Evolutionary conservation across 2,329 filamentous ascomycete genomes (phyloP).

Genomic region (Apiospora kogelbergensis): DNA sequence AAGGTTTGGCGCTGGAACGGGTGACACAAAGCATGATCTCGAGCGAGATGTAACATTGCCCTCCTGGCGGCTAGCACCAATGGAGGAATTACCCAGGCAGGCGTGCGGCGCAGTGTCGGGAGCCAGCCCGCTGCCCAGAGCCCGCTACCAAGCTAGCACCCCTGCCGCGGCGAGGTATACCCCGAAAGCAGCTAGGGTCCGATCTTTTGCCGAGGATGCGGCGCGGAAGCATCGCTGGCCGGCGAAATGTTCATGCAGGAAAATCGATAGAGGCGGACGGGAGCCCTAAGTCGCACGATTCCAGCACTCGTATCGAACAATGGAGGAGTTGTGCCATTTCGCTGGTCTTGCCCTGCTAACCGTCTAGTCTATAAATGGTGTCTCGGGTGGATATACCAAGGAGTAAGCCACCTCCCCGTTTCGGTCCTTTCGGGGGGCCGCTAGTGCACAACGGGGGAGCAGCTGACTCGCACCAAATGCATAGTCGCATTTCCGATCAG

Average conservation of each 20-base stretch:
- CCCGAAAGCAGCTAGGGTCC: not conserved
- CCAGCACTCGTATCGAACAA: not conserved
- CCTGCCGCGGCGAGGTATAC: no score
- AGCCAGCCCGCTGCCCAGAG: not conserved
- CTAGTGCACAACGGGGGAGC: not conserved
- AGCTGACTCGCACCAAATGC: not conserved
- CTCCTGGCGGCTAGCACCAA: not conserved
- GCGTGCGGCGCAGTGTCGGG: not conserved
- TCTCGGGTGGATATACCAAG: not conserved
- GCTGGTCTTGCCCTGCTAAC: not conserved
- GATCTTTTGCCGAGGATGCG: not conserved
- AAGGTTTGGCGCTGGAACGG: no score
- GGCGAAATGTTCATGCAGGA: not conserved
- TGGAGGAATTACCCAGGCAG: not conserved
- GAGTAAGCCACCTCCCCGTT: not conserved
- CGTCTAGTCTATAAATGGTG: not conserved
- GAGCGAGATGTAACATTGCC: not conserved
- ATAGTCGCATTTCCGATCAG: not conserved
- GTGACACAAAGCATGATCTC: not conserved
- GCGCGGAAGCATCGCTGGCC: not conserved
- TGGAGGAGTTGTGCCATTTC: not conserved
- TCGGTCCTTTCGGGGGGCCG: not conserved
- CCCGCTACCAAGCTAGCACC: not conserved
- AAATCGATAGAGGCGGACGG: not conserved
- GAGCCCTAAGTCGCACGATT: not conserved